Evolutionary conservation across 2,329 filamentous ascomycete species (phyloP).

Genomic region (Alternaria sp.): DNA sequence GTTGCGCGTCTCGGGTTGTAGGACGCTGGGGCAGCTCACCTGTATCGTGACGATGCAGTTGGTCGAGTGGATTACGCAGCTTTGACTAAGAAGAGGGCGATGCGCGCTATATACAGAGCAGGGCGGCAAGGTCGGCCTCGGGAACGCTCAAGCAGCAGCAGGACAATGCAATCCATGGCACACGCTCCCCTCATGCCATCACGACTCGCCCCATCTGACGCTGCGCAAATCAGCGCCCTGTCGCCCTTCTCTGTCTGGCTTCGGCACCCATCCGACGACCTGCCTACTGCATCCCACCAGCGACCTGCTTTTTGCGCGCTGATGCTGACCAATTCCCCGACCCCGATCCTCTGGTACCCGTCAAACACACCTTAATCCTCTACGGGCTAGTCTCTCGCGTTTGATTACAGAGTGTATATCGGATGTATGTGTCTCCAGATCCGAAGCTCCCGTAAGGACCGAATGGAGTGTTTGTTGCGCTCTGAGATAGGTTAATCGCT

Average conservation of each 20-base stretch:
- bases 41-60: constrained; percentile 25
- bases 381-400: constrained; percentile 1
- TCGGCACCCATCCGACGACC: constrained; percentile 16
- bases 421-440: constrained; percentile 18
- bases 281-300: constrained; percentile 14
- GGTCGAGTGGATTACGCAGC: constrained; percentile 28
- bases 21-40: constrained; percentile 23
- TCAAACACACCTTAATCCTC: constrained; percentile 15
- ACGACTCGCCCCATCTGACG: constrained; percentile 1
- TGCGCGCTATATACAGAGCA: constrained; percentile 18
- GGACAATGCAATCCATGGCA: background rate
- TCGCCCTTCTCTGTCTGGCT: constrained; percentile 13
- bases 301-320: constrained; percentile 8
- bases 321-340: constrained; percentile 29
- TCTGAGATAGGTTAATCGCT: background rate
- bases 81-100: constrained; percentile 26
- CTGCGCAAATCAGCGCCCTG: background rate
- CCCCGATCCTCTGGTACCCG: constrained; percentile 13
- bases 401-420: constrained; percentile 19
- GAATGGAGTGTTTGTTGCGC: background rate
- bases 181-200: background rate
- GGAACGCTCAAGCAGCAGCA: constrained; percentile 2
- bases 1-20: constrained; percentile 11
- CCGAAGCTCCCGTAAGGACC: constrained; percentile 23
- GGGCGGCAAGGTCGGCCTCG: constrained; percentile 7